phyloP scores from a whole-genome alignment of 1,284 basidiomycete genomes.

The Thelephora terrestris region DNA sequence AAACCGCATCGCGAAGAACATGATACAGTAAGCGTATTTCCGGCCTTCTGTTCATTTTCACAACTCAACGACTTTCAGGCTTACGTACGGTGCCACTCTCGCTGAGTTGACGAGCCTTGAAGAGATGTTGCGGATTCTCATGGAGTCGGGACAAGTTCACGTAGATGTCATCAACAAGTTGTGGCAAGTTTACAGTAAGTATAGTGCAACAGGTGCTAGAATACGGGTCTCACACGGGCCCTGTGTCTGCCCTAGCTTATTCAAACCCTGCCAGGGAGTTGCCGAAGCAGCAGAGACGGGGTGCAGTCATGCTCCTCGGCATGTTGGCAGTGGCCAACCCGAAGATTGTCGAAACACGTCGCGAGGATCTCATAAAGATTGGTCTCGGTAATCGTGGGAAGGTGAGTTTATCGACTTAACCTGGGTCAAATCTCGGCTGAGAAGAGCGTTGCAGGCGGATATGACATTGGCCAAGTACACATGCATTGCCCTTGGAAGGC shows the following conservation, averaged over 20 bases:
- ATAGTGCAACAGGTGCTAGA: not conserved
- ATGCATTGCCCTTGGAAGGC: conserved; percentile 84
- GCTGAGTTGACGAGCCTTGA: conserved; percentile 95
- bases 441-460: conserved; percentile 47
- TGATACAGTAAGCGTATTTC: conserved; percentile 74
- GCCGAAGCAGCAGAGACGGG: conserved; percentile 78
- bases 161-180: conserved; percentile 81
- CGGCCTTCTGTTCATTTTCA: not conserved
- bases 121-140: conserved; percentile 93
- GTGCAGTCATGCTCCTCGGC: conserved; percentile 89
- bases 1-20: conserved; percentile 94
- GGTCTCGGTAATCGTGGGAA: conserved; percentile 85
- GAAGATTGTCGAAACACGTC: conserved; percentile 78
- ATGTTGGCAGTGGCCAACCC: conserved; percentile 89
- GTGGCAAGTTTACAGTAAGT: conserved; percentile 91
- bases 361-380: conserved; percentile 79
- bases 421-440: not conserved
- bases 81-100: conserved; percentile 84
- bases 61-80: conserved; percentile 32
- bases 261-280: conserved; percentile 65
- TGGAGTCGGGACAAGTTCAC: conserved; percentile 78
- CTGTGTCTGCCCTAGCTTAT: not conserved
- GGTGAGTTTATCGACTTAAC: conserved; percentile 29
- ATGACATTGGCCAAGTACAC: conserved; percentile 88
- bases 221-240: not conserved